phyloP scores from a whole-genome alignment of 208 protist genomes.

The Acanthamoeba lenticulata region DNA sequence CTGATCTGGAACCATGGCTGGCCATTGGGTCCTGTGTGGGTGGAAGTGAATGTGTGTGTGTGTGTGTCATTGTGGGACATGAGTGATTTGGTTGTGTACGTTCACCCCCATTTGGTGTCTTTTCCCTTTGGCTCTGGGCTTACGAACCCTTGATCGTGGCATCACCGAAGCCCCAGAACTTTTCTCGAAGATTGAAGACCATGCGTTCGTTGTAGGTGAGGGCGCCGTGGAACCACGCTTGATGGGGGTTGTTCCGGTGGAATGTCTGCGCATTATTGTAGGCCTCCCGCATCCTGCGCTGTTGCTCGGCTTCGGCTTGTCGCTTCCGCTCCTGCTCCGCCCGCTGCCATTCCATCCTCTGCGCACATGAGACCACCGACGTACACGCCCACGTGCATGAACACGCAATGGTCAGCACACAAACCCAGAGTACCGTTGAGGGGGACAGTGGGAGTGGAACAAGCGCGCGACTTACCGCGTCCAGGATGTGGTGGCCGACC shows the following conservation, averaged over 20 bases:
- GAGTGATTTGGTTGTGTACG: too few relatives aligned
- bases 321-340: conserved; percentile 17
- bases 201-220: conserved; percentile 23
- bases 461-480: neutral
- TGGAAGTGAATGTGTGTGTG: too few relatives aligned
- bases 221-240: conserved; percentile 4
- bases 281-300: neutral
- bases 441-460: too few relatives aligned
- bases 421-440: too few relatives aligned
- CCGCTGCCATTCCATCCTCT: neutral
- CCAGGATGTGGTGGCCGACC: conserved; percentile 16
- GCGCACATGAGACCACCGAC: neutral
- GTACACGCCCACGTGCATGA: neutral
- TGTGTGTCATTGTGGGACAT: neutral
- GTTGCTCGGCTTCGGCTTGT: neutral
- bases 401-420: too few relatives aligned
- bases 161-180: conserved; percentile 44
- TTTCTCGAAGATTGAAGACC: conserved; percentile 40
- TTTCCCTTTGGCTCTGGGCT: neutral
- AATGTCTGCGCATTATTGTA: conserved; percentile 30
- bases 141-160: conserved; percentile 18
- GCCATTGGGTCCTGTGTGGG: conserved; percentile 29
- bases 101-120: neutral
- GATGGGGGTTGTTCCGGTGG: conserved; percentile 1
- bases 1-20: conserved; percentile 29